phyloP scores from a whole-genome alignment of 2,329 filamentous ascomycete genomes.

The Aspergillus niger region DNA sequence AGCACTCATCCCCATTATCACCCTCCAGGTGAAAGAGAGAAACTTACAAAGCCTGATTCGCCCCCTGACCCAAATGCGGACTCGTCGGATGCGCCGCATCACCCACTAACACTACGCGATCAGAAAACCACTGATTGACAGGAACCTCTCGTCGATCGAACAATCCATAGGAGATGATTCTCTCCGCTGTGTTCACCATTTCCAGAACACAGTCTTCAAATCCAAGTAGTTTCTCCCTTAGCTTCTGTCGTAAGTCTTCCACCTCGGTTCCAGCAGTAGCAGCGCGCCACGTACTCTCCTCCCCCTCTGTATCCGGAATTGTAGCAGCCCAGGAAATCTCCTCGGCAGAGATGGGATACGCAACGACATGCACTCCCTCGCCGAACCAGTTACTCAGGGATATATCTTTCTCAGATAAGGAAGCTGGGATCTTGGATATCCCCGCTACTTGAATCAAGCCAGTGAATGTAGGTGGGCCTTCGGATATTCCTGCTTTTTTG shows the following conservation, averaged over 20 bases:
- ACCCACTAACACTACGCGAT: constrained; percentile 5
- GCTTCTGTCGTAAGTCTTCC: background rate
- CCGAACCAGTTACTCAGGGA: constrained; percentile 9
- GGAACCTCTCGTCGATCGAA: background rate
- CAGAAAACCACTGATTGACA: constrained; percentile 1
- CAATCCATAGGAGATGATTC: constrained; percentile 5
- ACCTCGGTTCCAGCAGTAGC: background rate
- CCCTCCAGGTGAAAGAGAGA: background rate
- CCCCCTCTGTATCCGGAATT: background rate
- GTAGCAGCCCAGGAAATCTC: constrained; percentile 8
- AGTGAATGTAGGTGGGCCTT: background rate
- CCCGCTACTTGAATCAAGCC: constrained; percentile 5
- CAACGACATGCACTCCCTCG: constrained; percentile 3
- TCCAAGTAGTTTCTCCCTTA: background rate
- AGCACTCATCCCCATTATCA: background rate
- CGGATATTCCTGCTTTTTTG: background rate
- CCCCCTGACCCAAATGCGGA: constrained; percentile 11
- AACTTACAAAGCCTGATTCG: constrained; percentile 11
- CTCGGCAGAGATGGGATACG: background rate
- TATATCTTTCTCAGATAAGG: no score
- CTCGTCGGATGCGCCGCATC: constrained; percentile 13
- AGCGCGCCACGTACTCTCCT: constrained; percentile 2
- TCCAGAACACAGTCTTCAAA: background rate
- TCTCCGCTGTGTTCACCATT: background rate
- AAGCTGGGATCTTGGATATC: background rate